A percentile compares a stretch with the other conserved stretches of the same genome.
phyloP scores from a whole-genome alignment of 179 eudicot genomes.

The Sideroxylon spinosum region DNA sequence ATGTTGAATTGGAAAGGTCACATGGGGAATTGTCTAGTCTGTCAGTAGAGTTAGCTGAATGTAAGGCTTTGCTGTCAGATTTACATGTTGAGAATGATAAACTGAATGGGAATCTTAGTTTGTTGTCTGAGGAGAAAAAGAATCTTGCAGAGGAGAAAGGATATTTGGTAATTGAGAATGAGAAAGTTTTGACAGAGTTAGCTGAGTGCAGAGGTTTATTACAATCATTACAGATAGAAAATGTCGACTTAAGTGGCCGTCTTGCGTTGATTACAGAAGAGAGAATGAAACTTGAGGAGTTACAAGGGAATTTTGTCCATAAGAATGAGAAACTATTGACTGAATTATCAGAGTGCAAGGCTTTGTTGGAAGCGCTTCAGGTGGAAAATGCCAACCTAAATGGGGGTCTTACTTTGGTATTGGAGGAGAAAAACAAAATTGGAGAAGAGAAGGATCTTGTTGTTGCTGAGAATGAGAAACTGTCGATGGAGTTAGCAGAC shows the following conservation, averaged over 20 bases:
- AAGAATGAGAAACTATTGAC: slow-evolving; percentile 43
- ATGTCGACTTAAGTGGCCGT: slow-evolving; percentile 36
- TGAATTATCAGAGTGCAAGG: slow-evolving; percentile 39
- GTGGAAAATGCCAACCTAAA: slow-evolving; percentile 45
- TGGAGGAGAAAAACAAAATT: slow-evolving; percentile 41
- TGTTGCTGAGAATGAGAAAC: slow-evolving; percentile 20
- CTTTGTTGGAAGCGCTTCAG: slow-evolving; percentile 44
- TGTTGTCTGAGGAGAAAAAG: slow-evolving; percentile 45
- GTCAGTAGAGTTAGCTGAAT: slow-evolving; percentile 45
- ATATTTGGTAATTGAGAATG: slow-evolving; percentile 32
- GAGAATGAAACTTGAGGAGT: slow-evolving; percentile 42
- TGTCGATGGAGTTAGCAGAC: slow-evolving; percentile 38
- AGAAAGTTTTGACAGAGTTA: slow-evolving; percentile 41
- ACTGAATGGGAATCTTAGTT: slow-evolving; percentile 32
- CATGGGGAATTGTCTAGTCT: slow-evolving; percentile 35
- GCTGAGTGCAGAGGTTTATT: slow-evolving; percentile 39
- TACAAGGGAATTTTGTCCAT: slow-evolving; percentile 29
- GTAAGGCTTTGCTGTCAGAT: slow-evolving; percentile 40
- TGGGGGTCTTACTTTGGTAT: slow-evolving; percentile 29
- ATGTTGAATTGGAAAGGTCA: slow-evolving; percentile 44
- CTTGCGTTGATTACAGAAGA: slow-evolving; percentile 40
- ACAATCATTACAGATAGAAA: slow-evolving; percentile 34
- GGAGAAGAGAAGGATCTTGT: slow-evolving; percentile 26
- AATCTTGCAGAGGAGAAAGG: slow-evolving; percentile 42
- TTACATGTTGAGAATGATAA: slow-evolving; percentile 47